Evolutionary conservation across 139 green algal genomes (phyloP).

Genomic region (Coelastrella sp.): DNA sequence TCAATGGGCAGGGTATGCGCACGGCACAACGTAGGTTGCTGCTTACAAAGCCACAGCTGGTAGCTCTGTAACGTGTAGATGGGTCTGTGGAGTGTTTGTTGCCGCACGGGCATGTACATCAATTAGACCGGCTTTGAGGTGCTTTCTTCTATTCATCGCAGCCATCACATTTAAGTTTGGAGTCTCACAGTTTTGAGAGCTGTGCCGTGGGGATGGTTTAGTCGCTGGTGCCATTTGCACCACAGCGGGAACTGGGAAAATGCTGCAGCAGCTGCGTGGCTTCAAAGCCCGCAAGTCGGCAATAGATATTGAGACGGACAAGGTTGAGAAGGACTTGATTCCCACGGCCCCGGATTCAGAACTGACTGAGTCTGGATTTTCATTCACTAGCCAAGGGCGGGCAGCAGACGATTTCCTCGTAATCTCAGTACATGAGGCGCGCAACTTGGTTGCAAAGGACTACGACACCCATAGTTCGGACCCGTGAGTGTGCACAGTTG

Average conservation of each 20-base stretch:
- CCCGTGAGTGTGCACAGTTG: conserved; percentile 28
- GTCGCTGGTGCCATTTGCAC: background rate
- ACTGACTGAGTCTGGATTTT: background rate
- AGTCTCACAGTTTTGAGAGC: no score
- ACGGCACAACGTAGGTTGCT: no score
- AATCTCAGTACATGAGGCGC: conserved; percentile 37
- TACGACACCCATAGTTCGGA: conserved; percentile 37
- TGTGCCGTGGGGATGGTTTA: no score
- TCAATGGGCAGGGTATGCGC: no score
- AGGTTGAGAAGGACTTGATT: background rate
- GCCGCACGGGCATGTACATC: no score
- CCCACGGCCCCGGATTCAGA: background rate
- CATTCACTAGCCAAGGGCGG: background rate
- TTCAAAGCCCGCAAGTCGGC: background rate
- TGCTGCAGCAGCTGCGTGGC: background rate
- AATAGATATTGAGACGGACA: background rate
- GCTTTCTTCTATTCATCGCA: no score
- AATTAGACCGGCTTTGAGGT: no score
- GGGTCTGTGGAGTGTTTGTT: no score
- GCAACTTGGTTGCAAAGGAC: conserved; percentile 44
- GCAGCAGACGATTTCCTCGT: conserved; percentile 26
- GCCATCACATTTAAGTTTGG: no score
- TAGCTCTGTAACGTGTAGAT: no score
- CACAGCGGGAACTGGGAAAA: background rate
- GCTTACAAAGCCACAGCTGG: no score